Percentiles rank a stretch among this genome's conserved stretches.
phyloP scores from a whole-genome alignment of 2,329 filamentous ascomycete genomes.

The Phialophora chinensis region DNA sequence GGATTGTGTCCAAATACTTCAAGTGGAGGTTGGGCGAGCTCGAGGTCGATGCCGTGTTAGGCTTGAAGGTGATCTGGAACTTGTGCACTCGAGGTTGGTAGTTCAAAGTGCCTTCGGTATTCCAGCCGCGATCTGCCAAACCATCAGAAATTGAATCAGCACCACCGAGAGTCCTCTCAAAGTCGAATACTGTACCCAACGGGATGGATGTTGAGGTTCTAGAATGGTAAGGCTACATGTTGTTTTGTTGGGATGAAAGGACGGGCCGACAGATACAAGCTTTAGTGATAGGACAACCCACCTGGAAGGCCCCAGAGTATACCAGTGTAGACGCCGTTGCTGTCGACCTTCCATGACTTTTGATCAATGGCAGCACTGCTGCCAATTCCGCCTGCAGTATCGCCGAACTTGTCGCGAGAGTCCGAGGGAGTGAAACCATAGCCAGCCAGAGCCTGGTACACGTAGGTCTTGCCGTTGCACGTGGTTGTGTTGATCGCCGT shows the following conservation, averaged over 20 bases:
- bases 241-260: neutral
- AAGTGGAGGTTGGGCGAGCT: constrained; percentile 67
- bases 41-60: constrained; percentile 52
- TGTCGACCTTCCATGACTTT: constrained; percentile 61
- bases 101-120: constrained; percentile 73
- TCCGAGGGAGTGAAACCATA: constrained; percentile 67
- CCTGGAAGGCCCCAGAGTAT: constrained; percentile 65
- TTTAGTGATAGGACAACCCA: neutral
- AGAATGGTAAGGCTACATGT: neutral
- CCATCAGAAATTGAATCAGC: neutral
- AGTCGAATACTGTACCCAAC: neutral
- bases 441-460: constrained; percentile 71
- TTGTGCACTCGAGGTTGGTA: constrained; percentile 73
- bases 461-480: constrained; percentile 67
- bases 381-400: constrained; percentile 72
- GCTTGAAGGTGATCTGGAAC: constrained; percentile 64
- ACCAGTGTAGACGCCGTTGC: constrained; percentile 62
- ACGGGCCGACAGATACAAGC: neutral
- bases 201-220: neutral
- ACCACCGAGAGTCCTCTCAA: neutral
- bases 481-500: constrained; percentile 54
- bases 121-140: constrained; percentile 69
- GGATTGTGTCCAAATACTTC: constrained; percentile 68
- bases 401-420: constrained; percentile 69
- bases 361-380: constrained; percentile 68